Conservation (phyloP, 345 rosid genomes). For the Aquilaria sinensis region DNA sequence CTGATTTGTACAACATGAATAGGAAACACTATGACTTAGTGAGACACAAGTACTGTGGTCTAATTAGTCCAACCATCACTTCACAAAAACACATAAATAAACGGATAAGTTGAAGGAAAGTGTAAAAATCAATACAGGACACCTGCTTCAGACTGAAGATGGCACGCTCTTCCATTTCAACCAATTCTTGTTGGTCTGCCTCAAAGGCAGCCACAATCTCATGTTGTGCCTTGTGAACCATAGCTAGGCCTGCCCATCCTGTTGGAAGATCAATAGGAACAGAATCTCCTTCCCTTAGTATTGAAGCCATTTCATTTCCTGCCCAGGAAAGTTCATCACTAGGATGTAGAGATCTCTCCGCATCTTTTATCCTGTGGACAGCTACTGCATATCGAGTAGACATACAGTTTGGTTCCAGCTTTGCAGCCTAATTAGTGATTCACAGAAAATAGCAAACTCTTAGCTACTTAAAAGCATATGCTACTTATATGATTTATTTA, state of each 20-base stretch:
- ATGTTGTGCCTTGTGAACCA: conserved; percentile 87
- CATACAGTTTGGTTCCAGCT: conserved; percentile 90
- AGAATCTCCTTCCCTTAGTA: conserved; percentile 87
- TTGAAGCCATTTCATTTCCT: conserved; percentile 96
- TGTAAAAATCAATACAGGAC: neutral
- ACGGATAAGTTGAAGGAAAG: conserved; percentile 1
- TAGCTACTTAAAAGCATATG: too few relatives aligned
- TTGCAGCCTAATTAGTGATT: conserved; percentile 63
- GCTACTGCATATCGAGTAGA: conserved; percentile 93
- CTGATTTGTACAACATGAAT: too few relatives aligned
- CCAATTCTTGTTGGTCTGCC: conserved; percentile 47
- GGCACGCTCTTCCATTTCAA: conserved; percentile 73
- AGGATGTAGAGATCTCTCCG: conserved; percentile 90
- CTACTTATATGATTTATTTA: too few relatives aligned
- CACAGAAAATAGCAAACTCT: neutral
- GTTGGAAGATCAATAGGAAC: conserved; percentile 62
- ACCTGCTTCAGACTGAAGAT: conserved; percentile 85
- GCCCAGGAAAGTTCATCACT: conserved; percentile 87
- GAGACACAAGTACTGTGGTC: too few relatives aligned
- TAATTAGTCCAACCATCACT: too few relatives aligned
- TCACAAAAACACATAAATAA: too few relatives aligned
- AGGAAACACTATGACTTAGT: too few relatives aligned
- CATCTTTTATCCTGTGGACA: conserved; percentile 83
- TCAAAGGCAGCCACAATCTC: conserved; percentile 86
- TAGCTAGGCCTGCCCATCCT: conserved; percentile 95